Evolutionary conservation across 805 yeast species (phyloP).

Genomic region (Yarrowia phangngaensis): DNA sequence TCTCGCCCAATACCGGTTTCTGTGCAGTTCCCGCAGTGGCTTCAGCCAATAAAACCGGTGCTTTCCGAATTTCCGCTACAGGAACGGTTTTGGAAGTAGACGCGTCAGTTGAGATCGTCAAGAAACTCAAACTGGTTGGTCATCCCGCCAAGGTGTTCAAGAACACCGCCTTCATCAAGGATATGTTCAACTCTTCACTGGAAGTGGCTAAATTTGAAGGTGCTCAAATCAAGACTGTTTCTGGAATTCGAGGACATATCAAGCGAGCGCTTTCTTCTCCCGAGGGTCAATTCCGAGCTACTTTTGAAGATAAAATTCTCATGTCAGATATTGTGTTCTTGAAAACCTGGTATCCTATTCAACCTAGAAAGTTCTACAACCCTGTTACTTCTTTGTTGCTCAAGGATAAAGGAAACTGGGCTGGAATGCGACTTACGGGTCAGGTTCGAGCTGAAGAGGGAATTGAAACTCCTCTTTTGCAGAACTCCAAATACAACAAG

Average conservation of each 20-base stretch:
- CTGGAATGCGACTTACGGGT: conserved; percentile 94
- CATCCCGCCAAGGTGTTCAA: conserved; percentile 89
- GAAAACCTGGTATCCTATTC: conserved; percentile 96
- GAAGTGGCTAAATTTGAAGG: conserved; percentile 99
- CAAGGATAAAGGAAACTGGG: conserved; percentile 79
- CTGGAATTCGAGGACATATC: conserved; percentile 96
- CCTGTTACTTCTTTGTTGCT: conserved; percentile 90
- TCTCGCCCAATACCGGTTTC: conserved; percentile 95
- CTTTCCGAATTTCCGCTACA: conserved; percentile 93
- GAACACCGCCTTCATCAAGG: conserved; percentile 95
- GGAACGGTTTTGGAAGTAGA: conserved; percentile 95
- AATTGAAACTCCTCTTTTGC: conserved; percentile 57
- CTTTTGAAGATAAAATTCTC: conserved; percentile 91
- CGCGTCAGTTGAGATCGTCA: conserved; percentile 83
- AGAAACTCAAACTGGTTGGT: conserved; percentile 92
- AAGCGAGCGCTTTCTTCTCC: conserved; percentile 91
- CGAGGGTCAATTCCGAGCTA: conserved; percentile 93
- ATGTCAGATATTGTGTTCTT: conserved; percentile 78
- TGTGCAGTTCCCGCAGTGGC: conserved; percentile 92
- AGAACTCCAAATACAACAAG: conserved; percentile 56
- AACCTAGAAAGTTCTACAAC: conserved; percentile 84
- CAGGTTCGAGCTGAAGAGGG: conserved; percentile 76
- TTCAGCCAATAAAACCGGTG: conserved; percentile 75
- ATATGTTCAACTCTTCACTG: conserved; percentile 86
- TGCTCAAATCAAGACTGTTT: conserved; percentile 91